Conservation (phyloP, 2,329 filamentous ascomycete species). For the Lachnellula cervina region DNA sequence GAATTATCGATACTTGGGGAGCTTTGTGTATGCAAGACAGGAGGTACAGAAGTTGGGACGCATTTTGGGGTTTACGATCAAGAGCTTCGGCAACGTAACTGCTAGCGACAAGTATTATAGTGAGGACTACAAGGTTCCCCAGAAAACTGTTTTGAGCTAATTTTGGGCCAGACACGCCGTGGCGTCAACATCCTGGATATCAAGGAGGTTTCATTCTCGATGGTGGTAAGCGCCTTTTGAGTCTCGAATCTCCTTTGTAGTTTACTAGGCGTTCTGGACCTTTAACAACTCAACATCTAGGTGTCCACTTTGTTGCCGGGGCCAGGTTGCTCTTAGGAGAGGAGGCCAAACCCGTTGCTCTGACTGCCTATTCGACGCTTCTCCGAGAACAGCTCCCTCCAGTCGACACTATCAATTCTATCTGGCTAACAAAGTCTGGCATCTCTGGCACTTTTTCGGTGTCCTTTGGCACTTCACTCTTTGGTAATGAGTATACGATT, state of each 20-base stretch:
- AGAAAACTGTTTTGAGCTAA: conserved; percentile 2
- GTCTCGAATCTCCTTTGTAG: too few species aligned
- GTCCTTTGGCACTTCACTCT: conserved; percentile 30
- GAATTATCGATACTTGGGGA: conserved; percentile 63
- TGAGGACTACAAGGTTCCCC: conserved; percentile 4
- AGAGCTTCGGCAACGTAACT: conserved; percentile 41
- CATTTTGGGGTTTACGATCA: conserved; percentile 49
- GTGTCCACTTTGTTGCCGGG: conserved; percentile 66
- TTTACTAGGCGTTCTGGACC: too few species aligned
- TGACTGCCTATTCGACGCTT: conserved; percentile 26
- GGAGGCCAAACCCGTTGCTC: conserved; percentile 18
- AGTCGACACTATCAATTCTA: conserved; percentile 30
- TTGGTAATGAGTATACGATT: conserved; percentile 27
- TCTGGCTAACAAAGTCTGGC: conserved; percentile 30
- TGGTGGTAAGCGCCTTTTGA: conserved; percentile 38
- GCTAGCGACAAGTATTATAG: conserved; percentile 43
- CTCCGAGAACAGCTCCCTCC: conserved; percentile 29
- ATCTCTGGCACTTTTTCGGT: conserved; percentile 29
- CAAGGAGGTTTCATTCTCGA: conserved; percentile 76
- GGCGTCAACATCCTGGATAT: conserved; percentile 65
- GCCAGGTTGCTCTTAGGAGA: conserved; percentile 53
- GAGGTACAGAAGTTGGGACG: conserved; percentile 49
- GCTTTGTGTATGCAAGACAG: conserved; percentile 47
- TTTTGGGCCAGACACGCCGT: conserved; percentile 39
- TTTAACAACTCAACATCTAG: too few species aligned